Conservation (phyloP, 768 basidiomycete genomes). For the Daedaleopsis nitida region DNA sequence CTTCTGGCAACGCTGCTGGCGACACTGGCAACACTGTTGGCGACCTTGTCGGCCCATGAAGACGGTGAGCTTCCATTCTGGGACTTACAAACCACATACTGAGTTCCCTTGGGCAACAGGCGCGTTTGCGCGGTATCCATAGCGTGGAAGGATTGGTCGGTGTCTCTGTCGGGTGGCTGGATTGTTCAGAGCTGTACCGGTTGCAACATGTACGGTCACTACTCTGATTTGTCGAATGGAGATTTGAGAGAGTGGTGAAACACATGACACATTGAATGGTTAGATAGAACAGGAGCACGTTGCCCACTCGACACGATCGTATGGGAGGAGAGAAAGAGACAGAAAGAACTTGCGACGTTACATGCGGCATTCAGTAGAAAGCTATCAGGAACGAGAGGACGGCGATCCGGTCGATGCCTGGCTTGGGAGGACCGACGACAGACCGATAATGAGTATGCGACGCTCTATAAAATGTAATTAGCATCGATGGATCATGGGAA, state of each 20-base stretch:
- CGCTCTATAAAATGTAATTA: conserved; percentile 13
- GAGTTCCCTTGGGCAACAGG: neutral
- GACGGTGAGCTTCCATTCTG: too few relatives aligned
- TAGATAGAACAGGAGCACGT: conserved; percentile 12
- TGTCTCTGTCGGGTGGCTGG: neutral
- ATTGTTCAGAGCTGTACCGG: neutral
- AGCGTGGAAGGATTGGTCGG: too few relatives aligned
- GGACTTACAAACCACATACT: too few relatives aligned
- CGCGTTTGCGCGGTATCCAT: neutral
- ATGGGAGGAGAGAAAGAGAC: neutral
- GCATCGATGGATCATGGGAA: neutral
- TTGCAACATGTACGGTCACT: neutral
- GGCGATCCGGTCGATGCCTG: conserved; percentile 1
- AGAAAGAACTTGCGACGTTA: conserved; percentile 3
- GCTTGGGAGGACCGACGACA: neutral
- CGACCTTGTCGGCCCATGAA: too few relatives aligned
- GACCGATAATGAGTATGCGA: neutral
- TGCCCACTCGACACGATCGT: conserved; percentile 12
- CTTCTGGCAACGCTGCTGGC: too few relatives aligned
- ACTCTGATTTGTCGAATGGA: neutral
- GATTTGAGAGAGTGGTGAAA: neutral
- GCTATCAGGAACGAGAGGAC: neutral
- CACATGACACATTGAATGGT: neutral
- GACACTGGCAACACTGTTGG: too few relatives aligned
- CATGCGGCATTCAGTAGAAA: neutral